Base-by-base conservation (phyloP, 768 basidiomycete genomes). In the Coprinopsis marcescibilis region DNA sequence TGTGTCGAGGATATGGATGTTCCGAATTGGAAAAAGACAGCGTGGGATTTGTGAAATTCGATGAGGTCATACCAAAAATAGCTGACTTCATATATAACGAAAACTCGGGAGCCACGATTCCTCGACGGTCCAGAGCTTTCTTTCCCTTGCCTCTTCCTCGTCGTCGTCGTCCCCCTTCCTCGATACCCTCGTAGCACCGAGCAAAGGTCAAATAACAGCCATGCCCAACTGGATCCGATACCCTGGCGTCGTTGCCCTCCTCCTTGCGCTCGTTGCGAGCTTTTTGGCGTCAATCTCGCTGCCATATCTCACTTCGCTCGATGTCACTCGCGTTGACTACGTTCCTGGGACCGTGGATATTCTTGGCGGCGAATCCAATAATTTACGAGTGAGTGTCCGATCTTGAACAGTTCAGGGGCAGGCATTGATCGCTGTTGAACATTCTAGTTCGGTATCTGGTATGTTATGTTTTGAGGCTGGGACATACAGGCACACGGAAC, bases 391-490 rank as follows among this genome's bases (percentile, higher is more conserved):
- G 56, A 63, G 81, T 74, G 37, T 30, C 30, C 25, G 10, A 38
- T 47, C 20, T 2, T 32, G 48, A 4, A 13, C 34, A 13, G 14
- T 29, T 43, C 8, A 30, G 6, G 26, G 17, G 4, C 41, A 27
- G 8, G 32, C 41, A 43, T 40, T 30, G 33, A 50, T 41, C 15
- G 39, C 27, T 32, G 1, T 45, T 50, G 47, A 5, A 49, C 23
- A 11, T 42, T 17, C 17, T 24, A 89, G 85, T 73, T 85, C 56
- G 87, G 87, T 55, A 69, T 85, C 25, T 89, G 86, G 86, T 85
- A 51, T 62, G 66, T 41, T 14, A 40, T 23, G 17, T 24, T 17
- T 20, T 23, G 8, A 40, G 17, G 38, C 29, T 25, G 17, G 21
- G 36, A 29, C 36, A 35, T 30, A 36, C 45, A 10, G 30, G 25